phyloP scores from a whole-genome alignment of 495 filamentous ascomycete genomes.

The Podospora tetraspora region DNA sequence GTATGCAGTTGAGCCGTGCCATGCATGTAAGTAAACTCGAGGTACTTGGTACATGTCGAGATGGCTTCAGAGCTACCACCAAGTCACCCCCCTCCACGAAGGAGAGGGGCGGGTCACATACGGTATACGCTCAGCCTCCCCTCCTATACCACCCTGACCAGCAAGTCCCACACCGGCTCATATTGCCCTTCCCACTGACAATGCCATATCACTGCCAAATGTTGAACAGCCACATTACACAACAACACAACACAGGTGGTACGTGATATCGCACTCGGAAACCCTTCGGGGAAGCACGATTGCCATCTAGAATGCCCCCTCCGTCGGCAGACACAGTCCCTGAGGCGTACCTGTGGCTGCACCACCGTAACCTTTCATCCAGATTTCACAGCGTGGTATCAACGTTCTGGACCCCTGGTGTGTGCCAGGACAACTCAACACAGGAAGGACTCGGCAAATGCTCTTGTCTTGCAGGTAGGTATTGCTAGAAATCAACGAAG shows the following conservation, averaged over 20 bases:
- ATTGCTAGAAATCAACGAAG: neutral
- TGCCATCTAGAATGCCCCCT: neutral
- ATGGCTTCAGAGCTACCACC: neutral
- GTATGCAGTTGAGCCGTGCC: neutral
- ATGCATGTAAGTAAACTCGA: too few species aligned
- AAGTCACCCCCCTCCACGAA: too few species aligned
- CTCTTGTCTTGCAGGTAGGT: neutral
- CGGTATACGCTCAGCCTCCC: neutral
- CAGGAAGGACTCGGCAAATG: neutral
- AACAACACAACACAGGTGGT: neutral
- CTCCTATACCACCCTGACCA: neutral
- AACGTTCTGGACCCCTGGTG: neutral
- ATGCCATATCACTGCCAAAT: neutral
- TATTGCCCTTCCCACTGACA: neutral
- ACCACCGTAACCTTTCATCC: too few species aligned
- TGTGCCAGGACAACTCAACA: neutral
- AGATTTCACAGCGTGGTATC: neutral
- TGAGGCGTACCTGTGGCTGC: neutral
- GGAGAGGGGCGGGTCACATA: too few species aligned
- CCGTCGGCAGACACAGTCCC: neutral
- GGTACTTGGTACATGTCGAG: neutral
- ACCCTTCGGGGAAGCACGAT: neutral
- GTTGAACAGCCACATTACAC: neutral
- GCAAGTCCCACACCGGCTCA: neutral
- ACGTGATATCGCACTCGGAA: neutral